phyloP scores from a whole-genome alignment of 2,329 filamentous ascomycete genomes.

The Talaromyces marneffei region DNA sequence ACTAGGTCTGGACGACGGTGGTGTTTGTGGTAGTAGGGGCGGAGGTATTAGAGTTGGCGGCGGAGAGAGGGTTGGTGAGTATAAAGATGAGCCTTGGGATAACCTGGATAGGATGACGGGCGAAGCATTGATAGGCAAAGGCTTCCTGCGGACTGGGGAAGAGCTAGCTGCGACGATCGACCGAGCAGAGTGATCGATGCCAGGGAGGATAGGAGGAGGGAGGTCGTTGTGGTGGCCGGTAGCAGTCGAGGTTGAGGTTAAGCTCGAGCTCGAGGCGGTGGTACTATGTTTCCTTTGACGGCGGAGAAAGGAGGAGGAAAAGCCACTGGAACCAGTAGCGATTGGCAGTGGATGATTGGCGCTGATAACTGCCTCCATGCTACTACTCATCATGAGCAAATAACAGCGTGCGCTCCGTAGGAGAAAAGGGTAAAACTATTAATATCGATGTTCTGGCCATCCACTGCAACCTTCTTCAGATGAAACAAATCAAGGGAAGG shows the following conservation, averaged over 20 bases:
- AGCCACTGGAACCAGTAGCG: conserved; percentile 16
- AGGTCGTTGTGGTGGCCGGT: neutral
- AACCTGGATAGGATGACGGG: conserved; percentile 32
- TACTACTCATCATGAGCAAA: conserved; percentile 7
- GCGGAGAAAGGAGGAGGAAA: conserved; percentile 17
- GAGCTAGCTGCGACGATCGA: conserved; percentile 37
- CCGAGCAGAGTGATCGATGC: conserved; percentile 9
- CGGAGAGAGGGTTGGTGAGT: neutral
- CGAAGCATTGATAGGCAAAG: conserved; percentile 48
- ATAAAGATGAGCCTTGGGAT: conserved; percentile 20
- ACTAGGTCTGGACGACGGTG: neutral
- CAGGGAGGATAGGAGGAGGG: conserved; percentile 9
- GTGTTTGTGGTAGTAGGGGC: conserved; percentile 5
- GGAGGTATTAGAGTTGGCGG: conserved; percentile 19
- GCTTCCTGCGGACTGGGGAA: conserved; percentile 49
- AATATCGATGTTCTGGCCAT: conserved; percentile 11
- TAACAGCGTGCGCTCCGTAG: neutral
- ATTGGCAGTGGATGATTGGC: conserved; percentile 15
- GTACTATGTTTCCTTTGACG: conserved; percentile 15
- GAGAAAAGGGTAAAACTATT: neutral
- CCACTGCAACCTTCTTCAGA: conserved; percentile 12
- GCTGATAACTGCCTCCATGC: conserved; percentile 5
- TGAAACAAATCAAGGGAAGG: conserved; percentile 6
- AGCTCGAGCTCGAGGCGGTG: neutral
- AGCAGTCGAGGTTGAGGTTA: neutral